Evolutionary conservation across 1,139 yeast genomes (phyloP).

Genomic region (Geotrichum citri-aurantii): DNA sequence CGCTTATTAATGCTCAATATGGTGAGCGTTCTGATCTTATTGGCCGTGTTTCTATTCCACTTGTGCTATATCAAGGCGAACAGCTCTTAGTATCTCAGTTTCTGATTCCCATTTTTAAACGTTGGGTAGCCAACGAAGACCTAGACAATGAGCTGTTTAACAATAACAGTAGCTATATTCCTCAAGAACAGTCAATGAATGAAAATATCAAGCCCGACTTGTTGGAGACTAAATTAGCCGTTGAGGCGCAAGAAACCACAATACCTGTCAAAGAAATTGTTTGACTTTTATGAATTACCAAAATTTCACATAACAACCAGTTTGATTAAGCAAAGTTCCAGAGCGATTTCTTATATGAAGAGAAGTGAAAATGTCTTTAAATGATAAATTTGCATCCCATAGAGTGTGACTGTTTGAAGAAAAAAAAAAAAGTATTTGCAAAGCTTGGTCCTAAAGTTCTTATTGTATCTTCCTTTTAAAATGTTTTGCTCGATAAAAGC

Average conservation of each 20-base stretch:
- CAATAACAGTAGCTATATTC: background rate
- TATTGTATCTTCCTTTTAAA: no score
- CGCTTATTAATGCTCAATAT: conserved; percentile 72
- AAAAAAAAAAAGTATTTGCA: no score
- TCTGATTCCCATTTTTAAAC: conserved; percentile 55
- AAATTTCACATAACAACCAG: no score
- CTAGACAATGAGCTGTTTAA: background rate
- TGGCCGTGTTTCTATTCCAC: conserved; percentile 71
- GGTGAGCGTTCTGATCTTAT: conserved; percentile 55
- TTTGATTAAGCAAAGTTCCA: no score
- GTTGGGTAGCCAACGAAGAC: conserved; percentile 46
- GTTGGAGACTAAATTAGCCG: background rate
- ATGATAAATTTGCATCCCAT: no score
- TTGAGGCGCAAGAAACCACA: background rate
- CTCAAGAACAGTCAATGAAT: background rate
- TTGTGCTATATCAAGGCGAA: conserved; percentile 79
- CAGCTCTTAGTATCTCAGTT: conserved; percentile 76
- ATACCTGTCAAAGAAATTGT: background rate
- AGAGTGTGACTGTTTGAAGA: no score
- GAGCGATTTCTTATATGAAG: no score
- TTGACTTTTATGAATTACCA: background rate
- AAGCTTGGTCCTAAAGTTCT: no score
- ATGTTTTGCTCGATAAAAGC: no score
- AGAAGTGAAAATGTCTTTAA: no score
- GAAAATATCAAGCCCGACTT: background rate